These are phyloP conservation scores for Mycena leptocephala DNA, from an alignment of 768 basidiomycete genomes.

Conservation along the genomic window DNA sequence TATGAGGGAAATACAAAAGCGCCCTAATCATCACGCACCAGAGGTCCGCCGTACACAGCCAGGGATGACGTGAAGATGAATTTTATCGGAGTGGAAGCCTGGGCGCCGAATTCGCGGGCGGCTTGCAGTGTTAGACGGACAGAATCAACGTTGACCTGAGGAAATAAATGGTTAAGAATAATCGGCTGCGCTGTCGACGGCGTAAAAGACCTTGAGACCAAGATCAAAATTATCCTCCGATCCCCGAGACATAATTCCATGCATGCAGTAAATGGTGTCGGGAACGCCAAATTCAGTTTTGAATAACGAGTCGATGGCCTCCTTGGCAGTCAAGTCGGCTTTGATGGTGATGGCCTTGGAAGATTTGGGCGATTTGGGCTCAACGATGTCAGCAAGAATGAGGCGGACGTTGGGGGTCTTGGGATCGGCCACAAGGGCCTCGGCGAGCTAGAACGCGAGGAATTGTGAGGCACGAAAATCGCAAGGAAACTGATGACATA, in stretches of 20 bases:
- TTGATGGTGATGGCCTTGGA: slow-evolving; percentile 53
- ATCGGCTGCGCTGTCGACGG: too few species aligned
- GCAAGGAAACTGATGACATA: not conserved
- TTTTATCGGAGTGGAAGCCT: slow-evolving; percentile 51
- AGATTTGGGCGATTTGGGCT: slow-evolving; percentile 52
- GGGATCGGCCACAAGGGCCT: slow-evolving; percentile 50
- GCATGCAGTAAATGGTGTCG: slow-evolving; percentile 64
- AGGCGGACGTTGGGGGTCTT: slow-evolving; percentile 57
- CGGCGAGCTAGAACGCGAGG: slow-evolving; percentile 49
- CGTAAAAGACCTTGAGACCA: slow-evolving; percentile 59
- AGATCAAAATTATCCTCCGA: slow-evolving; percentile 74
- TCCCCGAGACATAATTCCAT: slow-evolving; percentile 77
- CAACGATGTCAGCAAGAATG: slow-evolving; percentile 67
- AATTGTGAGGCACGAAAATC: not conserved
- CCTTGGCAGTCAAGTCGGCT: slow-evolving; percentile 58
- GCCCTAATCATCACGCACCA: slow-evolving; percentile 44
- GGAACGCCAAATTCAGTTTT: slow-evolving; percentile 57
- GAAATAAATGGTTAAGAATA: too few species aligned
- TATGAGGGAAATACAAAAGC: not conserved
- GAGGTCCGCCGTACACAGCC: slow-evolving; percentile 73
- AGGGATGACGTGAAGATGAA: slow-evolving; percentile 75
- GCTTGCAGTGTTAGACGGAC: slow-evolving; percentile 61
- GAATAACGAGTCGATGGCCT: slow-evolving; percentile 56
- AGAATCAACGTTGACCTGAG: slow-evolving; percentile 71
- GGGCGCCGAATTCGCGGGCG: slow-evolving; percentile 47